phyloP scores from a whole-genome alignment of 345 rosid genomes.

The Linum trigynum region DNA sequence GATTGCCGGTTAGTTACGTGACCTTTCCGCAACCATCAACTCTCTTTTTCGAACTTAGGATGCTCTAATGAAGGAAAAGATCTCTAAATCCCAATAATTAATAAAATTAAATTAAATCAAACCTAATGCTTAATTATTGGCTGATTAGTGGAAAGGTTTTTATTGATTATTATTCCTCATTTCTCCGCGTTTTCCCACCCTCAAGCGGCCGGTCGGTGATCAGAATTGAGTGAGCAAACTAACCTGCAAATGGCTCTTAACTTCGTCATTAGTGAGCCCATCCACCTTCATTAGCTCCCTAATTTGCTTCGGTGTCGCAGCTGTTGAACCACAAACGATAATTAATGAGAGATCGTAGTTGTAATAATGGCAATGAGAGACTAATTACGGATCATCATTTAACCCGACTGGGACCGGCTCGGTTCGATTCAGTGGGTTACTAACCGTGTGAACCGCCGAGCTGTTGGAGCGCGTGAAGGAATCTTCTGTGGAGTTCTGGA shows the following conservation, averaged over 20 bases:
- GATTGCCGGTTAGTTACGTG: not conserved
- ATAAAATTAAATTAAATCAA: too few species aligned
- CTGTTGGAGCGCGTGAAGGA: constrained; percentile 15
- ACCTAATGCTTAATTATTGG: too few species aligned
- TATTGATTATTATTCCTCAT: not conserved
- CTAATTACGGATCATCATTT: not conserved
- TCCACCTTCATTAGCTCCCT: constrained; percentile 21
- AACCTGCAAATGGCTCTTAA: constrained; percentile 37
- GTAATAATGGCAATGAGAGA: not conserved
- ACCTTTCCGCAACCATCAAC: not conserved
- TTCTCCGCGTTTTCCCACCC: not conserved
- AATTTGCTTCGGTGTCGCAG: constrained; percentile 31
- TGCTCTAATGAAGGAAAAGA: too few species aligned
- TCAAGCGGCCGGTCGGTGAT: not conserved
- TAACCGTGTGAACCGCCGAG: constrained; percentile 24
- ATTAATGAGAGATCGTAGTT: not conserved
- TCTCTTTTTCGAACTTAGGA: too few species aligned
- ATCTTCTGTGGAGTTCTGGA: constrained; percentile 20
- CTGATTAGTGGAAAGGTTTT: too few species aligned
- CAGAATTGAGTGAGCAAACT: not conserved
- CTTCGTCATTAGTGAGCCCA: constrained; percentile 27
- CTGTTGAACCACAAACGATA: constrained; percentile 9
- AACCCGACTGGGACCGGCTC: not conserved
- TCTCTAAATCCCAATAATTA: too few species aligned
- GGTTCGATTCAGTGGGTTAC: not conserved